Evolutionary conservation across 768 basidiomycete species (phyloP), one percentile per base, ranked within the genome.

Genomic region (Pleurotus giganteus): DNA sequence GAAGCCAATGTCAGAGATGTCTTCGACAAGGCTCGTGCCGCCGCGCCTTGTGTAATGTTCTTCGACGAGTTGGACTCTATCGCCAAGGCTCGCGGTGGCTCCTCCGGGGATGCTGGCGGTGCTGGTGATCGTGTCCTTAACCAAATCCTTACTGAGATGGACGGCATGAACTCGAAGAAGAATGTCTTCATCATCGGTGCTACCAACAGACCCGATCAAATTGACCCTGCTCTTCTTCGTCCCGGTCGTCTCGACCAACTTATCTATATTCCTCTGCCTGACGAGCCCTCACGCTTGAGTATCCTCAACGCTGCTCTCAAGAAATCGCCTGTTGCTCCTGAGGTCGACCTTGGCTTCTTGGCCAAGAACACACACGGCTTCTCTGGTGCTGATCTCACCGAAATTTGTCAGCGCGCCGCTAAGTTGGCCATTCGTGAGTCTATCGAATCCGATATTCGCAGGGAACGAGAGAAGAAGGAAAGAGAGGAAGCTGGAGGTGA

Each of bases 31-130:
- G 97, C 97, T 27, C 92, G 97, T 62, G 97, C 97, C 15, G 97
- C 97, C 6, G 96, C 97, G 24, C 97, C 97, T 53, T 98, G 97
- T 69, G 97, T 99, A 63, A 97, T 99, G 94, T 99, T 99, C 91
- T 99, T 99, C 74, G 97, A 99, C 65, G 97, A 99, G 72, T 80
- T 99, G 70, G 97, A 99, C 71, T 97, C 96, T 13, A 98, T 99
- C 65, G 97, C 97, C 43, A 98, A 98, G 77, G 84, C 94, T 51
- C 92, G 97, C 74, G 97, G 97, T 52, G 80, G 81, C 19, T 80
- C 82, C 2, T 74, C 79, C 7, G 94, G 94, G 34, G 97, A 98
- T 72, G 97, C 74, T 53, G 97, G 97, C 60, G 97, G 97, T 58
- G 96, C 97, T 11, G 89, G 96, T 32, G 97, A 99, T 67, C 93